A percentile compares a stretch with the other conserved stretches of the same genome.
Evolutionary conservation across 345 rosid genomes (phyloP).

Genomic region (Populus alba): DNA sequence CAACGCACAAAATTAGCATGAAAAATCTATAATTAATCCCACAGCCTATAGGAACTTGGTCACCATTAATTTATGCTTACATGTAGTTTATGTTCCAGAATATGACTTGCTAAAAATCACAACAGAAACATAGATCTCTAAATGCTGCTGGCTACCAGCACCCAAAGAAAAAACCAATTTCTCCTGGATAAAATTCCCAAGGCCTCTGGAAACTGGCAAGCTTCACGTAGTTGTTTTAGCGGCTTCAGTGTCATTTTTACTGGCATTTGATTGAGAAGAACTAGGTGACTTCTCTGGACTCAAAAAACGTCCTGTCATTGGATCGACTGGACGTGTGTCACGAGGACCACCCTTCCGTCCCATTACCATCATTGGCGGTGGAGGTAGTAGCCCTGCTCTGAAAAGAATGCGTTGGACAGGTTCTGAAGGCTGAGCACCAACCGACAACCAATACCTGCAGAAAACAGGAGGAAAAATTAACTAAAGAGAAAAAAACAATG

Average conservation of each 20-base stretch:
- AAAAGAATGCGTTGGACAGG: constrained; percentile 75
- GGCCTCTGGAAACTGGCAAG: neutral
- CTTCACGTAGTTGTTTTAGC: constrained; percentile 6
- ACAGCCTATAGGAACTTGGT: neutral
- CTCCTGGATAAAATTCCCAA: neutral
- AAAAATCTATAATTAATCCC: neutral
- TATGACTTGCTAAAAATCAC: neutral
- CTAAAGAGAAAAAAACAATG: neutral
- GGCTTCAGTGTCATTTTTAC: neutral
- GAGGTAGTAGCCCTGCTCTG: constrained; percentile 84
- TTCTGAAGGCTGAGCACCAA: constrained; percentile 93
- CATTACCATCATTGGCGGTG: constrained; percentile 85
- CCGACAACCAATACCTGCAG: constrained; percentile 91
- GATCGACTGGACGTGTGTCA: constrained; percentile 70
- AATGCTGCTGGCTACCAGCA: neutral
- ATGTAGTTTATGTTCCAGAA: neutral
- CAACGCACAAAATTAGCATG: neutral
- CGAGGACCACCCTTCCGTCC: constrained; percentile 75
- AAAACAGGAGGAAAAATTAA: neutral
- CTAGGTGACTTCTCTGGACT: constrained; percentile 32
- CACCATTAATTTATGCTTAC: neutral
- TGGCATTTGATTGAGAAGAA: constrained; percentile 15
- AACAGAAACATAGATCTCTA: neutral
- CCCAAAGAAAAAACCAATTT: too few species aligned
- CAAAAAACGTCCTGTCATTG: constrained; percentile 66